These are phyloP conservation scores for Acanthamoeba sp. DNA, from an alignment of 208 protist species.

Conservation along the genomic window DNA sequence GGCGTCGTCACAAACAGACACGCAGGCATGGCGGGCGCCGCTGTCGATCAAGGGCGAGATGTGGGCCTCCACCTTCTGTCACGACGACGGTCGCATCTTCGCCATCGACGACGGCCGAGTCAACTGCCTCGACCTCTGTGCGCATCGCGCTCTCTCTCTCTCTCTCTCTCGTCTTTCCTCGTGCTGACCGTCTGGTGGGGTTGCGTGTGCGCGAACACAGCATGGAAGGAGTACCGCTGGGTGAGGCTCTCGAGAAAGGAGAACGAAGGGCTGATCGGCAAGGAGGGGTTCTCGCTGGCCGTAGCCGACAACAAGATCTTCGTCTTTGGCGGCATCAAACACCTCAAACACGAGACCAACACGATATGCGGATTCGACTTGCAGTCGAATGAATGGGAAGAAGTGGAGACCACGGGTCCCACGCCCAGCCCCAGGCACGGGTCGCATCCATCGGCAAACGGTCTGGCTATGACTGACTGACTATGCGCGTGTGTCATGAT, in stretches of 20 bases:
- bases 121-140: conserved; percentile 26
- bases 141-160: background rate
- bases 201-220: background rate
- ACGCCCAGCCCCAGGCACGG: background rate
- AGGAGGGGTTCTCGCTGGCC: conserved; percentile 7
- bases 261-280: conserved; percentile 4
- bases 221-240: conserved; percentile 26
- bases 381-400: conserved; percentile 27
- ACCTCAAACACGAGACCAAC: background rate
- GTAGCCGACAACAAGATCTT: background rate
- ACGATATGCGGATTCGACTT: background rate
- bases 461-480: too few species aligned
- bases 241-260: background rate
- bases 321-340: conserved; percentile 25
- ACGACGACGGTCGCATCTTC: conserved; percentile 17
- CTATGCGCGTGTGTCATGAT: background rate
- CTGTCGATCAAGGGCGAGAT: conserved; percentile 5
- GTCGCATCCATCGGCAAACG: too few species aligned
- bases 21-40: background rate
- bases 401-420: background rate
- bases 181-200: background rate
- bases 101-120: conserved; percentile 10
- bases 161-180: background rate
- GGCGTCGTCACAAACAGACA: background rate
- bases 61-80: conserved; percentile 27